Conservation (phyloP, 2,329 filamentous ascomycete species). For the Bipolaris gigantea region DNA sequence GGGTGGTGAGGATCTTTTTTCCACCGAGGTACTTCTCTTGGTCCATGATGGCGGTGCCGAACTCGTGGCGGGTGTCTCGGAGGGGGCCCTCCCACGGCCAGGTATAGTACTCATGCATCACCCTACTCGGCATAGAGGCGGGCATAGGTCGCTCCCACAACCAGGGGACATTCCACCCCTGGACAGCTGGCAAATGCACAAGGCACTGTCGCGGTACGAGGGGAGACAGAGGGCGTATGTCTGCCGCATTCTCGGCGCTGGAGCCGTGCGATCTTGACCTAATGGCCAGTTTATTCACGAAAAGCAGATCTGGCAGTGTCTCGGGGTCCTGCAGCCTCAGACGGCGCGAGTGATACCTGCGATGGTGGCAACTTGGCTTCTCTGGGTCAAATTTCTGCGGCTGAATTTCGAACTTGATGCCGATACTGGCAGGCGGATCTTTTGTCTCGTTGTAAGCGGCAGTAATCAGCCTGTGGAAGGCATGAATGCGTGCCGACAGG, state of each 20-base stretch:
- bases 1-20: constrained; percentile 8
- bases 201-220: constrained; percentile 17
- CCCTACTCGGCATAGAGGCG: constrained; percentile 10
- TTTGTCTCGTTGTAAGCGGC: constrained; percentile 3
- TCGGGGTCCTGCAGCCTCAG: constrained; percentile 14
- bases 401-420: constrained; percentile 8
- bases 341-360: constrained; percentile 14
- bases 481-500: constrained; percentile 11
- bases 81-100: constrained; percentile 16
- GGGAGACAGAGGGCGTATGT: constrained; percentile 19
- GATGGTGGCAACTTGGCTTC: constrained; percentile 9
- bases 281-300: constrained; percentile 9
- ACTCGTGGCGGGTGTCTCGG: constrained; percentile 18
- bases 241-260: constrained; percentile 2
- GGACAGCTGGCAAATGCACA: constrained; percentile 8
- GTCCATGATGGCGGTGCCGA: constrained; percentile 15
- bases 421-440: constrained; percentile 12
- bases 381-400: constrained; percentile 12
- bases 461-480: constrained; percentile 10
- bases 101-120: constrained; percentile 13
- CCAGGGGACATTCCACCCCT: constrained; percentile 15
- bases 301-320: constrained; percentile 13
- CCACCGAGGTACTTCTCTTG: constrained; percentile 13
- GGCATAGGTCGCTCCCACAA: constrained; percentile 18
- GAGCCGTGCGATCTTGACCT: background rate